phyloP scores from a whole-genome alignment of 73 alveolate species.

The Blepharisma japonicum region DNA sequence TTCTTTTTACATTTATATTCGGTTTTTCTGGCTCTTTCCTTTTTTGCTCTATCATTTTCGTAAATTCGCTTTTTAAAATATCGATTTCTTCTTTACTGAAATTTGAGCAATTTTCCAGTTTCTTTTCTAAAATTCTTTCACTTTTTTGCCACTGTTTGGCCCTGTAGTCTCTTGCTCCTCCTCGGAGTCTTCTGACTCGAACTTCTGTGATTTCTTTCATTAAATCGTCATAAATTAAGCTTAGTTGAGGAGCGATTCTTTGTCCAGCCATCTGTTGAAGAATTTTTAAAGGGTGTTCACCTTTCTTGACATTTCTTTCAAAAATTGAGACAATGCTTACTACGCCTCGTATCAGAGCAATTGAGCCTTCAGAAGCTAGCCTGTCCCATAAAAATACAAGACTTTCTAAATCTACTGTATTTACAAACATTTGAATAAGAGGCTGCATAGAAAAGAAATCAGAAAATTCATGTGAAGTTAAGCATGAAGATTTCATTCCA shows the following conservation, averaged over 20 bases:
- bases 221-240: not conserved
- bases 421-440: conserved; percentile 15
- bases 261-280: not conserved
- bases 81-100: conserved; percentile 20
- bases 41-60: not conserved
- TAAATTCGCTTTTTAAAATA: not conserved
- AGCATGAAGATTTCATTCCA: not conserved
- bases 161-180: not conserved
- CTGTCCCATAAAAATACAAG: conserved; percentile 22
- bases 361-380: not conserved
- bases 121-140: not conserved
- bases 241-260: conserved; percentile 20
- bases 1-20: not conserved
- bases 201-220: conserved; percentile 5
- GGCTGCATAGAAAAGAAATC: conserved; percentile 21
- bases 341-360: conserved; percentile 7
- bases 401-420: conserved; percentile 18
- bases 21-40: not conserved
- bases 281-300: conserved; percentile 5
- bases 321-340: not conserved
- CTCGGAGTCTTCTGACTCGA: not conserved
- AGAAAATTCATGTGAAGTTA: conserved; percentile 15
- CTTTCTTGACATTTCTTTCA: conserved; percentile 21
- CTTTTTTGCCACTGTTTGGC: conserved; percentile 15
- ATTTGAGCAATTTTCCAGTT: conserved; percentile 14